Evolutionary conservation across 108 stramenopile genomes (phyloP).

Genomic region (Nitzschia sp.): DNA sequence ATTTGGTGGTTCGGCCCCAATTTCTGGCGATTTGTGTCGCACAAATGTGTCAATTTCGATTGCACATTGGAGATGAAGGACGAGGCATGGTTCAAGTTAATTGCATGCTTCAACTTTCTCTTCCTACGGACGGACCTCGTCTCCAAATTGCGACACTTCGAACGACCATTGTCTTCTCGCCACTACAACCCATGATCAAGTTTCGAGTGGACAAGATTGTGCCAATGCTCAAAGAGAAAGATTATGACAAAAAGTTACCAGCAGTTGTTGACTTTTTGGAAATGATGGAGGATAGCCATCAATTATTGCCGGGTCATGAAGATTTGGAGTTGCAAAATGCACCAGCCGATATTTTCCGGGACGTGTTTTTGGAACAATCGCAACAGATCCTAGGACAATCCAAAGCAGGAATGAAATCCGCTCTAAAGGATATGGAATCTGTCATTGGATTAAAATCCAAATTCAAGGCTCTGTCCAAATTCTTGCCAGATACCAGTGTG

Average conservation of each 20-base stretch:
- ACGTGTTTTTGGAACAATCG: conserved; percentile 54
- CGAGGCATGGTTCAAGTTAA: conserved; percentile 33
- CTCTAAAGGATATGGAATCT: conserved; percentile 47
- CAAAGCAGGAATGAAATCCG: conserved; percentile 44
- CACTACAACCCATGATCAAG: conserved; percentile 47
- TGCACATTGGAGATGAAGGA: conserved; percentile 36
- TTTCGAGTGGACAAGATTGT: conserved; percentile 22
- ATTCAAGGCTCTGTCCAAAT: conserved; percentile 24
- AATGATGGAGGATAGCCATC: conserved; percentile 20
- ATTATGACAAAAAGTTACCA: conserved; percentile 7
- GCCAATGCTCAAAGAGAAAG: conserved; percentile 18
- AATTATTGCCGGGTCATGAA: conserved; percentile 14
- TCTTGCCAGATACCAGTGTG: conserved; percentile 29
- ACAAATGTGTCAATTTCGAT: conserved; percentile 49
- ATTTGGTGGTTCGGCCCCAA: conserved; percentile 50
- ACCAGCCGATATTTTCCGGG: conserved; percentile 50
- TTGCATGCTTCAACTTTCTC: conserved; percentile 31
- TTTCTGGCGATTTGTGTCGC: conserved; percentile 58
- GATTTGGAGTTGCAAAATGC: conserved; percentile 17
- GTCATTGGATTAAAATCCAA: conserved; percentile 43
- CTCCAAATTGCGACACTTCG: conserved; percentile 53
- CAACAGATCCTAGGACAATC: conserved; percentile 28
- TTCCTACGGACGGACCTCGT: conserved; percentile 40
- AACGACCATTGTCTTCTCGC: conserved; percentile 58
- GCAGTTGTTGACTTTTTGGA: conserved; percentile 33